Conservation (phyloP, 2,329 filamentous ascomycete genomes). For the Capronia epimyces region DNA sequence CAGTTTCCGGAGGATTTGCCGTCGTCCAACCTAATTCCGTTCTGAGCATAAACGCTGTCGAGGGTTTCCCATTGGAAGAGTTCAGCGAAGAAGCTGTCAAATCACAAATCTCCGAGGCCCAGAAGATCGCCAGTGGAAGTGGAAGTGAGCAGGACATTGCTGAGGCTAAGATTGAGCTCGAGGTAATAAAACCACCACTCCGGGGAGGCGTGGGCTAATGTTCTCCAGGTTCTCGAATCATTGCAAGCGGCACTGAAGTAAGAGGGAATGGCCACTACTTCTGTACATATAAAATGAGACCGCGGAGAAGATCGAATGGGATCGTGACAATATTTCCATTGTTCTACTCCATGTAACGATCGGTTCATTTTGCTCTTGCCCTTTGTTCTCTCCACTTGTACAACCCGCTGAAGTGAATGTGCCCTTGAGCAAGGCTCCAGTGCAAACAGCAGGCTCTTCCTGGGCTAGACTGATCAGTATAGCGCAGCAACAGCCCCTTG, state of each 20-base stretch:
- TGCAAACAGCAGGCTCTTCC: too few species aligned
- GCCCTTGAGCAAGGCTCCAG: too few species aligned
- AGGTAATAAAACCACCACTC: conserved; percentile 56
- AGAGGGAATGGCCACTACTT: conserved; percentile 29
- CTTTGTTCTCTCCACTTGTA: neutral
- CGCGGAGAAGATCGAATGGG: conserved; percentile 8
- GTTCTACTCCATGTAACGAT: neutral
- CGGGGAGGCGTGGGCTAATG: conserved; percentile 6
- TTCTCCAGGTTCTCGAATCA: conserved; percentile 44
- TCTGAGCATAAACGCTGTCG: conserved; percentile 96
- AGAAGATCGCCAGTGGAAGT: conserved; percentile 84
- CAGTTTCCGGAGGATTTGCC: conserved; percentile 95
- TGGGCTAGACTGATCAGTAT: too few species aligned
- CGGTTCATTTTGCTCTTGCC: neutral
- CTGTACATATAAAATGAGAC: conserved; percentile 36
- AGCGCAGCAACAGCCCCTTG: too few species aligned
- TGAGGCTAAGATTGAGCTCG: conserved; percentile 97
- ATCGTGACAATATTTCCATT: conserved; percentile 6
- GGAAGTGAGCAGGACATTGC: conserved; percentile 97
- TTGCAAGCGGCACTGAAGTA: conserved; percentile 48
- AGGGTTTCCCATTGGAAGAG: conserved; percentile 90
- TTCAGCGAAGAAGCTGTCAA: conserved; percentile 90
- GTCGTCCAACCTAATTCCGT: conserved; percentile 91
- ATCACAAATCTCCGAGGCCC: conserved; percentile 85
- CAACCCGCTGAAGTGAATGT: neutral